A percentile compares a stretch with the other conserved stretches of the same genome.
These are phyloP conservation scores for Asterionellopsis glacialis DNA, from an alignment of 108 stramenopile genomes.

Conservation along the genomic window DNA sequence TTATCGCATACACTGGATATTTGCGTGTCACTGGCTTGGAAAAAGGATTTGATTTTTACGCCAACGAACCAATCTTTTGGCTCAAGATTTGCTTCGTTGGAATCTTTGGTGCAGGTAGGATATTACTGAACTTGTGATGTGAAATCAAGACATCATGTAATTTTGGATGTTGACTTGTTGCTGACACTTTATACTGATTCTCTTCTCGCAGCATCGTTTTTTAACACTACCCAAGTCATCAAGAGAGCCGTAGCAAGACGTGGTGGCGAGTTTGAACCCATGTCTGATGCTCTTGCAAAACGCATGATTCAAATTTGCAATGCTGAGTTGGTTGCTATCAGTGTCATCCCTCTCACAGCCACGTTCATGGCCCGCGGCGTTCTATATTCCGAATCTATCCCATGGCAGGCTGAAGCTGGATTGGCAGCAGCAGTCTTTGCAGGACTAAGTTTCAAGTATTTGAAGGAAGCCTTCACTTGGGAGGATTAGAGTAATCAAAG, in stretches of 20 bases:
- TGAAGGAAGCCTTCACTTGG: conserved; percentile 69
- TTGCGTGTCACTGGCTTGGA: conserved; percentile 47
- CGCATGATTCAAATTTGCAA: conserved; percentile 45
- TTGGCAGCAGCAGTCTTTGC: conserved; percentile 27
- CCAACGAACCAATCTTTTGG: conserved; percentile 83
- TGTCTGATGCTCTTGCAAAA: conserved; percentile 31
- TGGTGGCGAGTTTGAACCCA: conserved; percentile 23
- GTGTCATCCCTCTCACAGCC: conserved; percentile 43
- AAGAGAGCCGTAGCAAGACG: conserved; percentile 37
- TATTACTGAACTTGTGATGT: too few species aligned
- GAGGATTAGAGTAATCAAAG: too few species aligned
- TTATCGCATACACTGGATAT: conserved; percentile 58
- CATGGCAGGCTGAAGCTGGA: conserved; percentile 46
- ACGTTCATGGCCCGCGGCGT: conserved; percentile 63
- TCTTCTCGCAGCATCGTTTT: conserved; percentile 33
- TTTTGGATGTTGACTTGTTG: too few species aligned
- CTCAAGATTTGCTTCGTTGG: conserved; percentile 65
- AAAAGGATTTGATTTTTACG: conserved; percentile 76
- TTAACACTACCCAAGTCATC: conserved; percentile 52
- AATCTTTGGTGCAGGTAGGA: too few species aligned
- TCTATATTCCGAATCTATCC: conserved; percentile 28
- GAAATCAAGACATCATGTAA: too few species aligned
- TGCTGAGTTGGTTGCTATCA: conserved; percentile 43
- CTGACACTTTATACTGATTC: too few species aligned
- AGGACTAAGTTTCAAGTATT: conserved; percentile 63